These are phyloP conservation scores for Panaeolus papilionaceus DNA, from an alignment of 768 basidiomycete species.

Conservation along the genomic window DNA sequence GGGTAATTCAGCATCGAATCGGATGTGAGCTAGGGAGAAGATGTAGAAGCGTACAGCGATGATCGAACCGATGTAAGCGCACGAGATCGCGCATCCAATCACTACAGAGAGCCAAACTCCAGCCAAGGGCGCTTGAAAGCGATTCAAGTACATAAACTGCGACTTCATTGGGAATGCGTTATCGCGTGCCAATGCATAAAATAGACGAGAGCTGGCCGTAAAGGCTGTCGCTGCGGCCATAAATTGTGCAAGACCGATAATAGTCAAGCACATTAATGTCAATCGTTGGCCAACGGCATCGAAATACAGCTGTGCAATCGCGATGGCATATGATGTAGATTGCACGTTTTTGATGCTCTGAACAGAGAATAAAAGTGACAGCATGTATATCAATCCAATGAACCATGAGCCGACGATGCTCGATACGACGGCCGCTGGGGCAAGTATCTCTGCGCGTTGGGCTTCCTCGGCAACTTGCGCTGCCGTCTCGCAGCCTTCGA, in stretches of 20 bases:
- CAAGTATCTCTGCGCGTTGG: constrained; percentile 58
- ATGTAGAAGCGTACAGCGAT: constrained; percentile 48
- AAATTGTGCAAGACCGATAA: constrained; percentile 56
- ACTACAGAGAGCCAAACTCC: constrained; percentile 63
- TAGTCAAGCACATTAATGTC: constrained; percentile 55
- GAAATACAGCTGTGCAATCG: constrained; percentile 62
- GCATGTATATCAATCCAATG: constrained; percentile 62
- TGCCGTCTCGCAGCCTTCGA: constrained; percentile 68
- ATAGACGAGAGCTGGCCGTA: constrained; percentile 61
- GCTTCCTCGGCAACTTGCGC: constrained; percentile 71
- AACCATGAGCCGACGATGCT: constrained; percentile 63
- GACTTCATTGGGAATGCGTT: constrained; percentile 54
- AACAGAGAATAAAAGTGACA: constrained; percentile 62
- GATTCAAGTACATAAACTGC: constrained; percentile 55
- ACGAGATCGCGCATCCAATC: constrained; percentile 59
- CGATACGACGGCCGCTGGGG: constrained; percentile 61
- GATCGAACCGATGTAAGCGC: constrained; percentile 61
- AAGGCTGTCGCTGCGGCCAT: constrained; percentile 64
- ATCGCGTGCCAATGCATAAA: constrained; percentile 63
- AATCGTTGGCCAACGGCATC: constrained; percentile 56
- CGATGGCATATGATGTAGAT: constrained; percentile 57
- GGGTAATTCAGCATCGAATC: neutral
- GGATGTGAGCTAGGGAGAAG: neutral
- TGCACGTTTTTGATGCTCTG: constrained; percentile 58
- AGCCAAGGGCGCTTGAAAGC: constrained; percentile 58